Conservation (phyloP, 1,139 yeast species). For the Entelexis sorbosivorans region DNA sequence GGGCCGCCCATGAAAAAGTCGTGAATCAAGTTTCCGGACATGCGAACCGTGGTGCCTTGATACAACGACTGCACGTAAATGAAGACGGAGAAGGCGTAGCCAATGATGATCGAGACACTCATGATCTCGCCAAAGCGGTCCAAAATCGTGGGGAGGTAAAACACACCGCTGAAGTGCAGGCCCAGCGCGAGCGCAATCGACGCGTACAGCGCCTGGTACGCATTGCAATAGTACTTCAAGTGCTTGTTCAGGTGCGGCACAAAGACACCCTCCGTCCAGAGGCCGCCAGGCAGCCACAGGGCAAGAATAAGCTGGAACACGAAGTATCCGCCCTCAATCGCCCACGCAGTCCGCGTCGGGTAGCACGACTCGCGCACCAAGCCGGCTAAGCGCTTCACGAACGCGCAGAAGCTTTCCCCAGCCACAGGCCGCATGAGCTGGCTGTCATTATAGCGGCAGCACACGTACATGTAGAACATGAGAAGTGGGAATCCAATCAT, state of each 20-base stretch:
- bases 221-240: constrained; percentile 87
- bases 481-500: constrained; percentile 81
- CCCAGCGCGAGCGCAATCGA: constrained; percentile 47
- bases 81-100: constrained; percentile 58
- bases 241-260: constrained; percentile 70
- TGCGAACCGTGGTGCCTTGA: constrained; percentile 51
- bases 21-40: constrained; percentile 84
- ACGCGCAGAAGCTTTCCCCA: constrained; percentile 50
- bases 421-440: constrained; percentile 55
- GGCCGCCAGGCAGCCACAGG: constrained; percentile 72
- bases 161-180: constrained; percentile 63
- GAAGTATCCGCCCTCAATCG: constrained; percentile 59
- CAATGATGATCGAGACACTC: constrained; percentile 79
- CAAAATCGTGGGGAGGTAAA: constrained; percentile 59
- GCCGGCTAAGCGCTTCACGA: constrained; percentile 39
- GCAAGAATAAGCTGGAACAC: constrained; percentile 64
- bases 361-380: constrained; percentile 48
- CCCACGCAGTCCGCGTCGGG: constrained; percentile 60
- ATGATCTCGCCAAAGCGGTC: constrained; percentile 83
- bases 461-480: constrained; percentile 96
- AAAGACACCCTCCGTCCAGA: constrained; percentile 92
- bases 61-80: constrained; percentile 47
- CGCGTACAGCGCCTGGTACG: constrained; percentile 70
- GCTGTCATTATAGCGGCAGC: constrained; percentile 71
- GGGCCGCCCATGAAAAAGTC: constrained; percentile 97